Percentiles rank a stretch among this genome's conserved stretches.
Conservation (phyloP, 2,329 filamentous ascomycete genomes). For the Fusarium decemcellulare region DNA sequence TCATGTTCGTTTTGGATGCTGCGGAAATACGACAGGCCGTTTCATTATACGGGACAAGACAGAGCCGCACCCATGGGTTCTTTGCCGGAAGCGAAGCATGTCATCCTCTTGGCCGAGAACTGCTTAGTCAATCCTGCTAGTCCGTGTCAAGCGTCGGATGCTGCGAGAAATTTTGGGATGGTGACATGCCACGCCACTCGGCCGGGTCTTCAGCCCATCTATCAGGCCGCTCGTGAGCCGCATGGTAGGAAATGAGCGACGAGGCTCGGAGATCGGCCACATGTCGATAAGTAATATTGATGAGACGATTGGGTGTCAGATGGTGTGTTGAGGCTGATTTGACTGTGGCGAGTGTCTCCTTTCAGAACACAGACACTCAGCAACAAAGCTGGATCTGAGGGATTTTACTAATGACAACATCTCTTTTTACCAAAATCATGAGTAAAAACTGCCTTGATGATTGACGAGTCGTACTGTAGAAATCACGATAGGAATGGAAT, state of each 20-base stretch:
- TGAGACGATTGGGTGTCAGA: no score
- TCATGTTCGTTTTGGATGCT: constrained; percentile 1
- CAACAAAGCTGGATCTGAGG: no score
- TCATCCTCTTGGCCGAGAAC: background rate
- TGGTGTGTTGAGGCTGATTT: no score
- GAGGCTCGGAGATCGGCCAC: background rate
- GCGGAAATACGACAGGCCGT: background rate
- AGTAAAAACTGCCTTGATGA: no score
- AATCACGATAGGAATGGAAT: no score
- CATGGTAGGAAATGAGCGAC: no score
- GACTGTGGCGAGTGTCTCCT: no score
- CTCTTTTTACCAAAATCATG: no score
- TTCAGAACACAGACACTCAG: no score
- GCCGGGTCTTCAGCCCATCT: background rate
- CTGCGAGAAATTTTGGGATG: background rate
- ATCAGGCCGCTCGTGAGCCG: background rate
- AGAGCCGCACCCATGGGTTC: background rate
- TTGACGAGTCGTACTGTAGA: no score
- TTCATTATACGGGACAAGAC: background rate
- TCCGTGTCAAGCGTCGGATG: background rate
- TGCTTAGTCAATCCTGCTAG: background rate
- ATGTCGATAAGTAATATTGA: background rate
- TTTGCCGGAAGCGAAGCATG: background rate
- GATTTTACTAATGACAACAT: no score
- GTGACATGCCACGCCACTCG: background rate